Conservation (phyloP, 2,329 filamentous ascomycete genomes). For the Aspergillus piperis region DNA sequence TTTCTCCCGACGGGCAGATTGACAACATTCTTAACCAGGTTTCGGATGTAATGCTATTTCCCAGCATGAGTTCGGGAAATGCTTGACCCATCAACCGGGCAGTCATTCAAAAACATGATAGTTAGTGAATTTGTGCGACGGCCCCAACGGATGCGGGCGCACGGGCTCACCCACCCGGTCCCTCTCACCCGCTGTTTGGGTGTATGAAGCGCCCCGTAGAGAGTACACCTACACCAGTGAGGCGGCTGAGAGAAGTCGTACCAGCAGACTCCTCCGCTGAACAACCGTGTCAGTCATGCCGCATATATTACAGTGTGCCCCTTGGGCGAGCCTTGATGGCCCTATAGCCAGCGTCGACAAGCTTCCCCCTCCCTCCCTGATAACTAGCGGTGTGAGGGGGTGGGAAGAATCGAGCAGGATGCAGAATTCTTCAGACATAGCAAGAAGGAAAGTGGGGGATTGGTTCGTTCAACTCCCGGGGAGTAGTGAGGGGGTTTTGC, state of each 20-base stretch:
- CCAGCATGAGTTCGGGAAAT: constrained; percentile 29
- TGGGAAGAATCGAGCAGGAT: background rate
- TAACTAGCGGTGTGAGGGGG: background rate
- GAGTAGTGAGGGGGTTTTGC: background rate
- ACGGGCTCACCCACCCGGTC: background rate
- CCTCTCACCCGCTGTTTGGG: background rate
- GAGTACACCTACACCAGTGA: background rate
- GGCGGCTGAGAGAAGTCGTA: background rate
- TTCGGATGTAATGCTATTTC: constrained; percentile 40
- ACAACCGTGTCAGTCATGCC: background rate
- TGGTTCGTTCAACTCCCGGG: background rate
- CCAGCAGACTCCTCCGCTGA: background rate
- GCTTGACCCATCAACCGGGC: constrained; percentile 5
- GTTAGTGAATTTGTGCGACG: background rate
- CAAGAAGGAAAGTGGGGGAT: too few relatives aligned
- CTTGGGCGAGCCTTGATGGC: background rate
- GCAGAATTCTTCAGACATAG: background rate
- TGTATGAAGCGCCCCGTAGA: background rate
- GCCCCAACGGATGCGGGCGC: background rate
- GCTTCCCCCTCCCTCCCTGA: background rate
- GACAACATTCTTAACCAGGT: constrained; percentile 36
- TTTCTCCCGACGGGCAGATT: constrained; percentile 27
- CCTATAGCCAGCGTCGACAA: background rate
- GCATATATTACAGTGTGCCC: background rate
- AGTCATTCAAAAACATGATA: background rate